Evolutionary conservation across 768 basidiomycete species (phyloP), one percentile per base, ranked within the genome.

Genomic region (Hypsizygus marmoreus): DNA sequence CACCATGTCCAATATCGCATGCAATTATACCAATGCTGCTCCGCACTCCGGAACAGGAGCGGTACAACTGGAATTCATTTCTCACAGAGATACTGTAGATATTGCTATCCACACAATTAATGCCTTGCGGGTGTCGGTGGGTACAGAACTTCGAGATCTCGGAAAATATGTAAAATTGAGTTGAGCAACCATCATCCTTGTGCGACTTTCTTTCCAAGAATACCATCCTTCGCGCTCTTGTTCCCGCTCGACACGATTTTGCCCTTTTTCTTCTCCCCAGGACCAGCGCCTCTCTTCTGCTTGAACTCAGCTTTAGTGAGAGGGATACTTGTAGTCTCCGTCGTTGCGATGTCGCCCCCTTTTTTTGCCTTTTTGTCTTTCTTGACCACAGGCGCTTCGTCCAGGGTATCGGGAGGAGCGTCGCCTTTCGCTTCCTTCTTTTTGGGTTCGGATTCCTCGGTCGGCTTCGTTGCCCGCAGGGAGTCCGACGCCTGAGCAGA

Each of bases 231-330:
- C 28, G 74, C 76, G 45, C 76, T 80, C 63, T 76, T 79, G 22
- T 68, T 65, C 8, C 66, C 66, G 50, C 67, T 70, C 46, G 67
- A 66, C 8, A 63, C 53, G 14, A 71, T 35, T 40, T 69, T 66
- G 40, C 68, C 73, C 64, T 82, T 85, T 67, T 87, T 87, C 70
- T 77, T 82, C 62, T 78, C 78, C 2, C 71, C 71, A 36, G 67
- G 62, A 26, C 61, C 67, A 1, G 58, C 63, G 16, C 61, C 62
- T 43, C 72, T 70, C 59, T 84, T 84, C 60, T 73, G 69, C 66
- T 83, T 82, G 52, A 78, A 55, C 49, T 80, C 80, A 13, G 73
- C 69, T 36, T 59, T 69, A 6, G 66, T 71, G 40, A 76, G 34
- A 10, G 63, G 45, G 3, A 56, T 22, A 11, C 31, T 37, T 12